Evolutionary conservation across 2,329 filamentous ascomycete species (phyloP).

Genomic region (Aspergillus latus): DNA sequence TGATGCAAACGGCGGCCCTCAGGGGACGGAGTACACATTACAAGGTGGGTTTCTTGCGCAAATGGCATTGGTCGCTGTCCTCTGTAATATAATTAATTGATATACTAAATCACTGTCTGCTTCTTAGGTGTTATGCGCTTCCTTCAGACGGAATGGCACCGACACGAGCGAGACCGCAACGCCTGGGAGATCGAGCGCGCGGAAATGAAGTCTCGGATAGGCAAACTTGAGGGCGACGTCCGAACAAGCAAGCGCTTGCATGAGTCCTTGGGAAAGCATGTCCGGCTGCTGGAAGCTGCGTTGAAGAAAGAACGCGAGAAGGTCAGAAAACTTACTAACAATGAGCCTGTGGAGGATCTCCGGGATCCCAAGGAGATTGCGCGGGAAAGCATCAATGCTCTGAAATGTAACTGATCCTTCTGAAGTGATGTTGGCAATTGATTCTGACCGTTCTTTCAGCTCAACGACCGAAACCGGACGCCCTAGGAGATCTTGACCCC

Average conservation of each 20-base stretch:
- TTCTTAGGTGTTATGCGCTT: conserved; percentile 92
- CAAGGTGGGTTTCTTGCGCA: conserved; percentile 55
- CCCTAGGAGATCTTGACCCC: conserved; percentile 51
- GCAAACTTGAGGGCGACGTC: conserved; percentile 85
- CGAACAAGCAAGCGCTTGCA: conserved; percentile 84
- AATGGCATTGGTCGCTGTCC: neutral
- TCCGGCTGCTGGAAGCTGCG: conserved; percentile 83
- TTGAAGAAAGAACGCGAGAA: conserved; percentile 79
- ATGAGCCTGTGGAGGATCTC: conserved; percentile 51
- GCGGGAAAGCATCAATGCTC: conserved; percentile 45
- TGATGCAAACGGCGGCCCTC: conserved; percentile 49
- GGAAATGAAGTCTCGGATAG: conserved; percentile 98
- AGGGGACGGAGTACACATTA: conserved; percentile 70
- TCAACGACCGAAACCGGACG: conserved; percentile 47
- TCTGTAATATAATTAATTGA: neutral
- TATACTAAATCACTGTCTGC: conserved; percentile 23
- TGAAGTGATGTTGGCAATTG: neutral
- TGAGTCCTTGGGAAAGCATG: conserved; percentile 85
- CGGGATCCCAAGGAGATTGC: conserved; percentile 48
- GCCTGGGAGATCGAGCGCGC: conserved; percentile 98
- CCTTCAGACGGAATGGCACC: conserved; percentile 98
- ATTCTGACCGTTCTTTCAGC: conserved; percentile 18
- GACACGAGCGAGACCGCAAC: conserved; percentile 95
- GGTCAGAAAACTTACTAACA: conserved; percentile 55
- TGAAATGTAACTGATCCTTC: conserved; percentile 20